Percentiles rank a stretch among this genome's conserved stretches.
These are phyloP conservation scores for Phyllosticta ampelicida DNA, from an alignment of 2,329 filamentous ascomycete genomes.

Conservation along the genomic window DNA sequence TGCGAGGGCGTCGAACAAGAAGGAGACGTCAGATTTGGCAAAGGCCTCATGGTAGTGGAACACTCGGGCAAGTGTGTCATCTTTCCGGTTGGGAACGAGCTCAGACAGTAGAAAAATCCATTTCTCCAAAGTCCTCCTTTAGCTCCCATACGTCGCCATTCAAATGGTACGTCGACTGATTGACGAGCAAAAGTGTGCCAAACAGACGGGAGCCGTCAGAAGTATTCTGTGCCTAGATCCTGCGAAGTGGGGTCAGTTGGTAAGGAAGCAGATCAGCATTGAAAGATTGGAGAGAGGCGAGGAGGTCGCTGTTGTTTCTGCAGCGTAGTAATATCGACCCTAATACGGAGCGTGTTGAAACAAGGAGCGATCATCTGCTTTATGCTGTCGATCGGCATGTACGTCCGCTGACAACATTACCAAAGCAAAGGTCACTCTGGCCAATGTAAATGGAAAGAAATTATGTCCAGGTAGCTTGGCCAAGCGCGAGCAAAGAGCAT, in stretches of 20 bases:
- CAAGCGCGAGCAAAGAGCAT: slow-evolving; percentile 48
- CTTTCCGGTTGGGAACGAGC: slow-evolving; percentile 45
- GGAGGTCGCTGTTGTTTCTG: slow-evolving; percentile 45
- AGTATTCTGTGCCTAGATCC: slow-evolving; percentile 49
- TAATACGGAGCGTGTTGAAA: slow-evolving; percentile 78
- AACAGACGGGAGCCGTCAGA: slow-evolving; percentile 51
- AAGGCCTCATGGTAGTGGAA: slow-evolving; percentile 45
- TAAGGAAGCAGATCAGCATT: slow-evolving; percentile 54
- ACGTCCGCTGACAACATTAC: slow-evolving; percentile 73
- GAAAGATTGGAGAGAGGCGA: slow-evolving; percentile 48
- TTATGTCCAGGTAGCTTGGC: slow-evolving; percentile 64
- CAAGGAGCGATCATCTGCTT: slow-evolving; percentile 74
- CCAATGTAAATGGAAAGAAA: slow-evolving; percentile 48
- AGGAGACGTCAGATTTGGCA: slow-evolving; percentile 18
- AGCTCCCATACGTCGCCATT: slow-evolving; percentile 41
- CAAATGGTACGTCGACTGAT: slow-evolving; percentile 44
- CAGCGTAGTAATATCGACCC: slow-evolving; percentile 43
- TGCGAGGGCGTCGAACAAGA: slow-evolving; percentile 22
- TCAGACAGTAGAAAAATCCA: slow-evolving; percentile 76
- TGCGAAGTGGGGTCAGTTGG: slow-evolving; percentile 65
- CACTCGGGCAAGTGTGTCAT: slow-evolving; percentile 46
- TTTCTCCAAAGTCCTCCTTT: slow-evolving; percentile 44
- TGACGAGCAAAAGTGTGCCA: slow-evolving; percentile 70
- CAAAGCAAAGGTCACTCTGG: slow-evolving; percentile 66
- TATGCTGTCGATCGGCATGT: slow-evolving; percentile 54